Base-by-base conservation (phyloP, 1,284 basidiomycete species). In the Cutaneotrichosporon mucoides region DNA sequence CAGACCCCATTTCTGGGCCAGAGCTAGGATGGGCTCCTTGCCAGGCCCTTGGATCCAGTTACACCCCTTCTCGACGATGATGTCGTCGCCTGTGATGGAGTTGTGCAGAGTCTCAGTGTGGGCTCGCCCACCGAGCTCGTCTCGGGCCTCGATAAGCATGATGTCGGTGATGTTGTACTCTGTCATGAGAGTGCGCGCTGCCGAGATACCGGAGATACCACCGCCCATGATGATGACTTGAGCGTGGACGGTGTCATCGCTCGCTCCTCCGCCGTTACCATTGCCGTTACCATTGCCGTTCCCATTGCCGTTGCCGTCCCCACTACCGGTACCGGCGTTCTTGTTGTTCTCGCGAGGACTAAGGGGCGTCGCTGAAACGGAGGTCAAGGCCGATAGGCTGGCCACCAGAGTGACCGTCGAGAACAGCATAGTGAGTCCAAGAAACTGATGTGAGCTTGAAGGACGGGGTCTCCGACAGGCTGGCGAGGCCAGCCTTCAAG, bases 21-120 rank as follows among this genome's bases (percentile, higher is more conserved):
- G 76, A n/a, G 75, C 75, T 0, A 38, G 43, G 47, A 64, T 64
- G 6, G 54, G 50, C 8, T 84, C 84, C 54, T 79, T 69, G 5
- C 77, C 81, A 5, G 76, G 66, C 7, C 87, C 87, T 66, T 88
- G 86, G 41, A 88, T 80, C 87, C 87, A 88, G 67, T 86, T 87
- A 12, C 86, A 82, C 16, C 87, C 86, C 8, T 83, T 71, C 70
- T 88, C 87, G 36, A 88, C 73, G 0, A 79, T 80, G 56, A 78
- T 76, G 16, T 80, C 64, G 49, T 4, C 71, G 76, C 5, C 73
- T 12, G 46, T 36, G 53, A 3, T 63, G 8, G 34, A 47, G 47
- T 51, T 53, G 24, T 24, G 15, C 72, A 87, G 82, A 0, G 68
- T 56, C 44, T 77, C 78, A 56, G 79, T 81, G 64, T 78, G 80